Evolutionary conservation across 257 asterid species (phyloP), one percentile per base, ranked within the genome.

Genomic region (Cruciata laevipes): DNA sequence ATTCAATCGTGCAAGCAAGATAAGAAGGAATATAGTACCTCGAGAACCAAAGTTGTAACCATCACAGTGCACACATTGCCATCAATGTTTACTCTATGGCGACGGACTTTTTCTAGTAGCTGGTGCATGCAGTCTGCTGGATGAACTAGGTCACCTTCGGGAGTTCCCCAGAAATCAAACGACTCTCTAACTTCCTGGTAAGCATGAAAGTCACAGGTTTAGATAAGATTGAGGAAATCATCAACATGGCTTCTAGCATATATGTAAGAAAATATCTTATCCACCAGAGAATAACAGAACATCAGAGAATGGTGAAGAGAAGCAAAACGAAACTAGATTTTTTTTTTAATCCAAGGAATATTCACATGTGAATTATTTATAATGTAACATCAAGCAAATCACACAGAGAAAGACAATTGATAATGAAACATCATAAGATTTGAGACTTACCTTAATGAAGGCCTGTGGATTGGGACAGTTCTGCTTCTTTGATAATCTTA

Each of bases 11-110:
- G 38, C 38, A 40, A 40, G 14, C 16, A 40, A 44, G 2, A 37
- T 32, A 63, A 52, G 42, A 40, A 42, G 71, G 23, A 49, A 60
- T 24, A 33, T 21, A 49, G n/a, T 85, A 94, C 97, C 97, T 94
- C 99, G 38, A 94, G 92, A 63, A 88, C 96, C 80, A 94, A 82
- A 77, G 87, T 76, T 7, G 99, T 94, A 60, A 94, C 97, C 95
- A 94, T 87, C 33, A 86, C 99, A 18, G 99, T 87, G 87, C 95
- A 85, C 62, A 94, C 95, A 67, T 90, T 94, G 80, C 99, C 98
- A 81, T 94, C 99, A n/a, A 90, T 76, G 67, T 94, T 94, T 49
- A 94, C 98, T 86, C 72, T 83, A 69, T 93, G 95, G 49, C 81
- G 97, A 74, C 98, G 79, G 57, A 93, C 97, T 83, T 88, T 77